Evolutionary conservation across 768 basidiomycete genomes (phyloP).

Genomic region (Gloeostereum incarnatum): DNA sequence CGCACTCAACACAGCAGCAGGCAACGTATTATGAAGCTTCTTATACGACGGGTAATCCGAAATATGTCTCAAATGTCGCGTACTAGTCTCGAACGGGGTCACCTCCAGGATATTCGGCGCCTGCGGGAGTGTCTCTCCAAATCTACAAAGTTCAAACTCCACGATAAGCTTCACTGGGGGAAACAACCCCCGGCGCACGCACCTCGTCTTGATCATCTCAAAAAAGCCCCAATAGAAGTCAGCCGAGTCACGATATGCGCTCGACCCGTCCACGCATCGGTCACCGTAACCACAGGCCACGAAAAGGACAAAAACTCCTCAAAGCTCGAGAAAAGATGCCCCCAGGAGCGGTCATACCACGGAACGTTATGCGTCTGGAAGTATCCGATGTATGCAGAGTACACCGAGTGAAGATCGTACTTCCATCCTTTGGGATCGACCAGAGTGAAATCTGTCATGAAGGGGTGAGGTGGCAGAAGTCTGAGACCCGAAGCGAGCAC

Average conservation of each 20-base stretch:
- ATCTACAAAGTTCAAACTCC: conserved; percentile 29
- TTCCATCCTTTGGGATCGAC: conserved; percentile 76
- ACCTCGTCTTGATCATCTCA: conserved; percentile 87
- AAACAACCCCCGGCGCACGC: conserved; percentile 4
- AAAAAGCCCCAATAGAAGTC: conserved; percentile 61
- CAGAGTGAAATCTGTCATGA: conserved; percentile 66
- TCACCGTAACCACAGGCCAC: conserved; percentile 76
- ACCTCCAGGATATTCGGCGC: conserved; percentile 67
- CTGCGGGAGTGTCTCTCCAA: conserved; percentile 65
- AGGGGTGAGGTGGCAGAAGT: too few species aligned
- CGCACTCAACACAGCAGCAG: conserved; percentile 58
- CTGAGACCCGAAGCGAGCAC: too few species aligned
- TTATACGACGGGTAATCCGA: conserved; percentile 60
- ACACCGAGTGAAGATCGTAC: conserved; percentile 74
- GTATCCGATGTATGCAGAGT: conserved; percentile 72
- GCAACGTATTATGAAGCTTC: conserved; percentile 61
- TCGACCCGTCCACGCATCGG: conserved; percentile 60
- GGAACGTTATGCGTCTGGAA: conserved; percentile 64
- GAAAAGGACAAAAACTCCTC: conserved; percentile 74
- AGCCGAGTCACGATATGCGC: conserved; percentile 76
- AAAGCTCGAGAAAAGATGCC: conserved; percentile 68
- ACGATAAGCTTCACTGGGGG: background rate
- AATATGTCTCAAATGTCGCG: conserved; percentile 63
- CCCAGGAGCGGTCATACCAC: conserved; percentile 81
- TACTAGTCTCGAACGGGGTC: conserved; percentile 56